A percentile compares a stretch with the other conserved stretches of the same genome.
phyloP scores from a whole-genome alignment of 345 rosid species.

The Luvunga scandens region DNA sequence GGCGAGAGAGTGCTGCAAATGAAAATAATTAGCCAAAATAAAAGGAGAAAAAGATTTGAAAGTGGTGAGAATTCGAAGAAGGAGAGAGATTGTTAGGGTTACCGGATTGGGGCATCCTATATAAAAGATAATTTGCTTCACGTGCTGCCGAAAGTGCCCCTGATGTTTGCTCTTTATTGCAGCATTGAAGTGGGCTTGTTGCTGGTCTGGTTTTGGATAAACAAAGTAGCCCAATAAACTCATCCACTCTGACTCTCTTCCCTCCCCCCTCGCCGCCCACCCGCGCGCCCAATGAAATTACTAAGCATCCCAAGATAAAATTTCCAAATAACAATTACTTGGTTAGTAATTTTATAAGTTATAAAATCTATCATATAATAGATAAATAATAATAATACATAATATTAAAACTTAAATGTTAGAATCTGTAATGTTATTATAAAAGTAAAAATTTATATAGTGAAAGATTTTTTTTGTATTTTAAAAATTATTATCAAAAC shows the following conservation, averaged over 20 bases:
- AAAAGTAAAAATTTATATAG: too few relatives aligned
- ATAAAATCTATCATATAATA: too few relatives aligned
- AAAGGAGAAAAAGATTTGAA: conserved; percentile 11
- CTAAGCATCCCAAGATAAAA: too few relatives aligned
- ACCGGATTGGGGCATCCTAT: neutral
- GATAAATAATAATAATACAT: fast-evolving
- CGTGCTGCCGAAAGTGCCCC: conserved; percentile 24
- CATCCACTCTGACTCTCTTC: too few relatives aligned
- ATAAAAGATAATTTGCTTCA: neutral
- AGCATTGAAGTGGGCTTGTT: neutral
- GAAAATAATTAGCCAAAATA: conserved; percentile 34
- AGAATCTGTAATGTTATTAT: fast-evolving
- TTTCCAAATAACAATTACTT: too few relatives aligned
- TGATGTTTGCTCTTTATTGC: neutral
- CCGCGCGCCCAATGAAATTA: too few relatives aligned
- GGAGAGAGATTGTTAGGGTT: conserved; percentile 3
- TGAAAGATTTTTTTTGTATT: fast-evolving
- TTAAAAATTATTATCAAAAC: too few relatives aligned
- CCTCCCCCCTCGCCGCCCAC: too few relatives aligned
- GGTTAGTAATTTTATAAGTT: too few relatives aligned
- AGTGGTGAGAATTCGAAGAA: neutral
- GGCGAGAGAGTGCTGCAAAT: conserved; percentile 34
- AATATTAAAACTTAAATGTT: too few relatives aligned
- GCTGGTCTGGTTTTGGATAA: neutral
- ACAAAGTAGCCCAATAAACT: neutral